Evolutionary conservation across 176 grass and related monocot genomes (phyloP).

Genomic region (Raddia guianensis): DNA sequence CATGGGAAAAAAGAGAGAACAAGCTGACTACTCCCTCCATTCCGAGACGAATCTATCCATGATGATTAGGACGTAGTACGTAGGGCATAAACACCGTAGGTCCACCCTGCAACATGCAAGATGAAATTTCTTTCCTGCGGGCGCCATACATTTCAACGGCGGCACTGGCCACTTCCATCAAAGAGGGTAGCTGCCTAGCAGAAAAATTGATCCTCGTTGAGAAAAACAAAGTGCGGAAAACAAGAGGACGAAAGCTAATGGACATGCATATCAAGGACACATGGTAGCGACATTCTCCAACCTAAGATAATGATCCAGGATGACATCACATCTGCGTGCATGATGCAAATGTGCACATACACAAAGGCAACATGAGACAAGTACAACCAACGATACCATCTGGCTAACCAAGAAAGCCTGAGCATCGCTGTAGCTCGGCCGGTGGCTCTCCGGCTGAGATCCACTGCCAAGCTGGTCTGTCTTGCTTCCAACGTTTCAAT

Average conservation of each 20-base stretch:
- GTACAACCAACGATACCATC: not conserved
- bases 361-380: not conserved
- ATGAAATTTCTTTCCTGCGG: not conserved
- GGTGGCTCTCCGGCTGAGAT: not conserved
- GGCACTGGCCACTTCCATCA: not conserved
- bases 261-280: not conserved
- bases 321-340: not conserved
- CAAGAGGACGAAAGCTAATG: not conserved
- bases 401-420: not conserved
- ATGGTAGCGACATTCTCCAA: not conserved
- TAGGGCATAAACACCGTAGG: too few species aligned
- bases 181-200: not conserved
- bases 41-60: too few species aligned
- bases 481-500: constrained; percentile 38
- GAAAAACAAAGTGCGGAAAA: not conserved
- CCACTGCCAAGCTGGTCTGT: constrained; percentile 32
- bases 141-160: not conserved
- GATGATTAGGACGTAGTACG: too few species aligned
- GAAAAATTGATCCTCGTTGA: not conserved
- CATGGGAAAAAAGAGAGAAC: too few species aligned
- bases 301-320: not conserved
- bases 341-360: not conserved
- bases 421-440: not conserved
- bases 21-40: too few species aligned
- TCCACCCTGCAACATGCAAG: too few species aligned